phyloP scores from a whole-genome alignment of 441 rosid species.

The Jatropha multifida region DNA sequence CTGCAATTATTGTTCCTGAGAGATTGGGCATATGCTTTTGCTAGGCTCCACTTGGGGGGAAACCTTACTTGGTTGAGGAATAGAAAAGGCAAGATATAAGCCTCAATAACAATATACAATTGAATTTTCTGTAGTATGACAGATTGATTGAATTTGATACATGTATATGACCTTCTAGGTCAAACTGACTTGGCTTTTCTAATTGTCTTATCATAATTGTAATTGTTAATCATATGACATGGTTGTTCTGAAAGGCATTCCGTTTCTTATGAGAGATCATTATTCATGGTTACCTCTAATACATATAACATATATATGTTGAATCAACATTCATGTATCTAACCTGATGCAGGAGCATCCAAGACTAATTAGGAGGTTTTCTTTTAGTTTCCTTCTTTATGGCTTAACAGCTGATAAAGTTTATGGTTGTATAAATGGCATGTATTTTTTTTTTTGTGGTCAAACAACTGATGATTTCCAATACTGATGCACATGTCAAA shows the following conservation, averaged over 20 bases:
- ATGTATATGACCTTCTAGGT: no score
- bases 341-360: no score
- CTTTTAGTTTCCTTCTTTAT: no score
- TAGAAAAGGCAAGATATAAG: not conserved
- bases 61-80: not conserved
- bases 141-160: not conserved
- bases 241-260: not conserved
- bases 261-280: no score
- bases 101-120: no score
- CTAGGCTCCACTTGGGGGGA: not conserved
- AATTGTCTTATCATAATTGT: not conserved
- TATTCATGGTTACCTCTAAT: no score
- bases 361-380: no score
- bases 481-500: not conserved
- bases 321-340: no score
- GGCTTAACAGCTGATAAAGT: not conserved
- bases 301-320: no score
- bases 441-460: no score
- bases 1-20: not conserved
- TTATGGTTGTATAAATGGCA: conserved; percentile 9
- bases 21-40: not conserved
- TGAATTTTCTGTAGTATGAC: not conserved
- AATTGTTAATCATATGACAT: no score
- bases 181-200: not conserved
- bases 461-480: not conserved